These are phyloP conservation scores for Pyrrhoderma noxium DNA, from an alignment of 1,284 basidiomycete species.

Conservation along the genomic window DNA sequence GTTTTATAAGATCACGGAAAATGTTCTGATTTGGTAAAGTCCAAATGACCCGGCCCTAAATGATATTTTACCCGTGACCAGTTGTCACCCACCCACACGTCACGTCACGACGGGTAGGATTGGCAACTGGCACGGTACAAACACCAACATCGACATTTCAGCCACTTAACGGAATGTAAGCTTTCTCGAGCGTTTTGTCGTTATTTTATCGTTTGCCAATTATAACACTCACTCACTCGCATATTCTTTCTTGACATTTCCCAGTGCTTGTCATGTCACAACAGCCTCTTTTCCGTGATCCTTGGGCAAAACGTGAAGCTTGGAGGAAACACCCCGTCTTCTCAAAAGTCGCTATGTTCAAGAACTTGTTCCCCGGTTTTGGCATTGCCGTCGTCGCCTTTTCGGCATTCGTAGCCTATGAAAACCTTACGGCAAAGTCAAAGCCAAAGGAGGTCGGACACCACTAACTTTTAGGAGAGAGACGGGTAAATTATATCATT, in stretches of 20 bases:
- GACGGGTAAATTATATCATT: no score
- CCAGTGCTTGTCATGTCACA: slow-evolving; percentile 22
- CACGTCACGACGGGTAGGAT: no score
- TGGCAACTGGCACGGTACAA: no score
- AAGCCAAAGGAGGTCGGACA: slow-evolving; percentile 10
- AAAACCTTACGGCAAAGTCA: slow-evolving; percentile 46
- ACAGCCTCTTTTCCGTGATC: slow-evolving; percentile 77
- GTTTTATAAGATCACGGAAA: not conserved
- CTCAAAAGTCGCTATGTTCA: slow-evolving; percentile 77
- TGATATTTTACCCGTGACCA: no score
- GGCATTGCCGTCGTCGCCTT: slow-evolving; percentile 88
- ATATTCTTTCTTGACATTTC: no score
- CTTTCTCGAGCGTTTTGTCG: no score
- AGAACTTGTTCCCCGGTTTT: slow-evolving; percentile 86
- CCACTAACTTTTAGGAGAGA: slow-evolving; percentile 3
- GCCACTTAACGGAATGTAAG: not conserved
- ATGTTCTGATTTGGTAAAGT: slow-evolving; percentile 37
- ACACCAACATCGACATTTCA: not conserved
- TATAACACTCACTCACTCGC: no score
- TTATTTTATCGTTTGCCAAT: no score
- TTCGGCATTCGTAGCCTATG: slow-evolving; percentile 81
- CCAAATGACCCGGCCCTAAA: slow-evolving; percentile 54
- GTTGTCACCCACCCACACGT: no score
- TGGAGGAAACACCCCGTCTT: slow-evolving; percentile 90
- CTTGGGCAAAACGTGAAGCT: slow-evolving; percentile 90